A percentile compares a stretch with the other conserved stretches of the same genome.
These are phyloP conservation scores for Diplodia scrobiculata DNA, from an alignment of 2,329 filamentous ascomycete genomes.

Conservation along the genomic window DNA sequence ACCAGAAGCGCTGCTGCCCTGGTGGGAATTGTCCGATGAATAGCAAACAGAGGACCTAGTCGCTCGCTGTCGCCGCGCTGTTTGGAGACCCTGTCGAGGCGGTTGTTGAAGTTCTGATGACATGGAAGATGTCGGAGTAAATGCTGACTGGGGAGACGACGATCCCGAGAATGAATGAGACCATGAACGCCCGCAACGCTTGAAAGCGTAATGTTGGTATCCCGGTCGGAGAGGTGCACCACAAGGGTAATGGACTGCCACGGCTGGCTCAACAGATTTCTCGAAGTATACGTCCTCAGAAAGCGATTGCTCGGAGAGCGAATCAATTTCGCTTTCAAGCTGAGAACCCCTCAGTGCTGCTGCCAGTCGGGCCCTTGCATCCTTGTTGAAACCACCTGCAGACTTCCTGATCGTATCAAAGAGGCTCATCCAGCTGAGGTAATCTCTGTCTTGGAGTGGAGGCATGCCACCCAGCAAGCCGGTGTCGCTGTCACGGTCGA, in stretches of 20 bases:
- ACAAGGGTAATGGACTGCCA: constrained; percentile 23
- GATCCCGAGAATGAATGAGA: background rate
- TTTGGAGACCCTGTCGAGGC: background rate
- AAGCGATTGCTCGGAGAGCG: background rate
- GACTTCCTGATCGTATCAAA: background rate
- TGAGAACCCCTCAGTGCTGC: background rate
- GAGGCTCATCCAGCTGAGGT: constrained; percentile 23
- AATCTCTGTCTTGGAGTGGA: constrained; percentile 3
- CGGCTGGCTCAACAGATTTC: constrained; percentile 2
- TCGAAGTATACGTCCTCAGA: constrained; percentile 26
- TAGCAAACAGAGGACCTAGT: background rate
- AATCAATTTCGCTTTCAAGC: background rate
- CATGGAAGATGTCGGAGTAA: background rate
- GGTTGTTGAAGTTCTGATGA: background rate
- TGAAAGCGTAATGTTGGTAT: constrained; percentile 7
- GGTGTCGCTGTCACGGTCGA: constrained; percentile 39
- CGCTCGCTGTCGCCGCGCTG: too few relatives aligned
- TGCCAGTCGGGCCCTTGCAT: background rate
- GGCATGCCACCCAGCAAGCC: constrained; percentile 31
- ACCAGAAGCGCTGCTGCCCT: background rate
- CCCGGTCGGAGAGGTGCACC: constrained; percentile 7
- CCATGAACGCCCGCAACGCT: background rate
- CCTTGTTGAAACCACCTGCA: background rate
- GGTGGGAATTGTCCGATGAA: background rate
- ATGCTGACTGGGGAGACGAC: background rate